Evolutionary conservation across 163 green algal genomes (phyloP).

Genomic region (Coccomyxa subellipsoidea): DNA sequence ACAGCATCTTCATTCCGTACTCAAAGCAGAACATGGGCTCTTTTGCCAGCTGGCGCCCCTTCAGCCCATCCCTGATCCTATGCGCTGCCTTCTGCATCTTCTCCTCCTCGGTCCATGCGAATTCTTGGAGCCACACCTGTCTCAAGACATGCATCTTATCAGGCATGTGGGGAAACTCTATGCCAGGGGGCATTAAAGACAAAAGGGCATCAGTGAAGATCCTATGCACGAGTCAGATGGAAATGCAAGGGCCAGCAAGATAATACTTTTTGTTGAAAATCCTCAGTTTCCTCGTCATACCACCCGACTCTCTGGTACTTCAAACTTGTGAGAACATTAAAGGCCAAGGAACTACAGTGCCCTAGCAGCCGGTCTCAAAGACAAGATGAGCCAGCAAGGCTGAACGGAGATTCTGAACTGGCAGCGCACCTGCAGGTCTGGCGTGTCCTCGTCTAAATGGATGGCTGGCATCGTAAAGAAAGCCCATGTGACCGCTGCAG

Average conservation of each 20-base stretch:
- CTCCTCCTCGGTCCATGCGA: slow-evolving; percentile 50
- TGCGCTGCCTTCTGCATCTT: slow-evolving; percentile 17
- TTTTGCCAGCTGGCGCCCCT: neutral
- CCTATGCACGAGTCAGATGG: too few species aligned
- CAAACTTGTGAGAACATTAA: too few species aligned
- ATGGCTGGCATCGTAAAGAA: neutral
- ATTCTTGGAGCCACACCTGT: slow-evolving; percentile 50
- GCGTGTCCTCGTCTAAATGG: neutral
- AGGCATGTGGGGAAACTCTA: neutral
- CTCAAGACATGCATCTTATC: neutral
- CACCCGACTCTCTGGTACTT: too few species aligned
- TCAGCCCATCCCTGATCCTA: neutral
- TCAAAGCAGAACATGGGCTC: slow-evolving; percentile 57
- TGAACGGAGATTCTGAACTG: too few species aligned
- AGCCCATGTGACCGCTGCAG: neutral
- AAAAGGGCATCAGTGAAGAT: neutral
- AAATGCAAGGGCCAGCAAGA: too few species aligned
- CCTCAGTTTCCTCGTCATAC: too few species aligned
- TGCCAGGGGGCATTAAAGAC: neutral
- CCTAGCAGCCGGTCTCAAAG: too few species aligned
- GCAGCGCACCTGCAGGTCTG: neutral
- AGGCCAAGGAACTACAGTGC: too few species aligned
- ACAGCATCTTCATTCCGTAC: slow-evolving; percentile 31
- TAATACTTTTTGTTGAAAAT: too few species aligned
- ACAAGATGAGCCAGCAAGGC: too few species aligned